A percentile compares a stretch with the other conserved stretches of the same genome.
phyloP scores from a whole-genome alignment of 441 rosid species.

The Gossypium lobatum region DNA sequence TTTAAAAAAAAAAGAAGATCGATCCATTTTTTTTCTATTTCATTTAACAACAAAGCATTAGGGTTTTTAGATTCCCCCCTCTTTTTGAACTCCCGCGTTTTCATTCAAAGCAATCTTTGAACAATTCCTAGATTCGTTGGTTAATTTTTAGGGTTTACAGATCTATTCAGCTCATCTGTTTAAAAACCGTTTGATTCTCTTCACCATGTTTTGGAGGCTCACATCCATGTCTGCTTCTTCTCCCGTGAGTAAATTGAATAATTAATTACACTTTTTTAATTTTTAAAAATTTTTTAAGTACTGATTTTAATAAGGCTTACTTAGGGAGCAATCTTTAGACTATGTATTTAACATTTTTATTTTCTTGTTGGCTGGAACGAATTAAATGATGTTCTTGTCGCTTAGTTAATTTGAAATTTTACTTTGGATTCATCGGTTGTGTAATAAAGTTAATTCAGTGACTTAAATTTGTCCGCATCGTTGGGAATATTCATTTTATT shows the following conservation, averaged over 20 bases:
- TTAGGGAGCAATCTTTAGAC: neutral
- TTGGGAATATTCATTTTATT: neutral
- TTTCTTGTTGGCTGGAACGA: neutral
- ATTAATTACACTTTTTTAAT: neutral
- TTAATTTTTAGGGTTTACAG: conserved; percentile 37
- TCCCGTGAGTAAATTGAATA: conserved; percentile 48
- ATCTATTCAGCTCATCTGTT: conserved; percentile 34
- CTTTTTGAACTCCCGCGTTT: conserved; percentile 12
- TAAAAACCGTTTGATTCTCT: conserved; percentile 12
- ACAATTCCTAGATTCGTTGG: conserved; percentile 35
- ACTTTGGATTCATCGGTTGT: neutral
- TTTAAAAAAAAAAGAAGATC: neutral
- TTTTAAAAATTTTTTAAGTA: neutral
- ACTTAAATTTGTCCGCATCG: conserved; percentile 3
- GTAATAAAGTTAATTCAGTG: neutral
- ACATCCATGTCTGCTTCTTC: conserved; percentile 72
- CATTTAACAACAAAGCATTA: conserved; percentile 6
- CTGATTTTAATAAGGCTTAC: neutral
- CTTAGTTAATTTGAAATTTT: conserved; percentile 2
- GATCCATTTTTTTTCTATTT: neutral
- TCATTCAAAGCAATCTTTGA: neutral
- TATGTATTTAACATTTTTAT: neutral
- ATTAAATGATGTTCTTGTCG: neutral
- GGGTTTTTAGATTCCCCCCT: neutral
- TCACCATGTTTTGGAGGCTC: conserved; percentile 85